These are phyloP conservation scores for Trichoderma hamatum DNA, from an alignment of 2,329 filamentous ascomycete genomes.

Conservation along the genomic window DNA sequence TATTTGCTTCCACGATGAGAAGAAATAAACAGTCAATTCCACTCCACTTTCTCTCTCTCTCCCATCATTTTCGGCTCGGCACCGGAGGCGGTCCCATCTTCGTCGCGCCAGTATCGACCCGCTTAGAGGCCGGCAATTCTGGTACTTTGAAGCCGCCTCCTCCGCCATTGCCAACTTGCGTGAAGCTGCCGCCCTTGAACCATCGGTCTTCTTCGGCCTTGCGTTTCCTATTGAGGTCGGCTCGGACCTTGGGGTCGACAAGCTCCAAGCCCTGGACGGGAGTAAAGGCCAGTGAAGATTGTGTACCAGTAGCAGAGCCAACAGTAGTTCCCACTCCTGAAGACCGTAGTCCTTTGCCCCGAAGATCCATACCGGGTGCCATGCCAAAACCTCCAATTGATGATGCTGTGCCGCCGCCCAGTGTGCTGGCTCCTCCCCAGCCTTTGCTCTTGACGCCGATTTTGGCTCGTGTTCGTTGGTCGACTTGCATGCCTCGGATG, in stretches of 20 bases:
- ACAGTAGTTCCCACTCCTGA: slow-evolving; percentile 78
- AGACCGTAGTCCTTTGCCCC: slow-evolving; percentile 76
- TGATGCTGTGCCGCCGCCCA: slow-evolving; percentile 72
- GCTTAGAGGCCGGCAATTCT: slow-evolving; percentile 72
- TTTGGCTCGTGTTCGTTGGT: slow-evolving; percentile 90
- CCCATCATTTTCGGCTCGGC: slow-evolving; percentile 32
- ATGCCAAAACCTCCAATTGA: slow-evolving; percentile 79
- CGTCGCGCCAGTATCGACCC: slow-evolving; percentile 49
- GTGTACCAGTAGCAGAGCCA: slow-evolving; percentile 67
- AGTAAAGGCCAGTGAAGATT: slow-evolving; percentile 88
- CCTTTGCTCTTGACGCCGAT: slow-evolving; percentile 94
- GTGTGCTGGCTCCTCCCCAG: slow-evolving; percentile 76
- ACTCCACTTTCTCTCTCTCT: not conserved
- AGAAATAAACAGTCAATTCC: not conserved
- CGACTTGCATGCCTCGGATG: slow-evolving; percentile 84
- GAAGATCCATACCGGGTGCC: slow-evolving; percentile 67
- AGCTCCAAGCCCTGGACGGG: slow-evolving; percentile 93
- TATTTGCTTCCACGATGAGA: not conserved
- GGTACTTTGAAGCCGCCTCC: slow-evolving; percentile 80
- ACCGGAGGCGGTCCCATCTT: slow-evolving; percentile 45
- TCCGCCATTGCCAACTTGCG: slow-evolving; percentile 68
- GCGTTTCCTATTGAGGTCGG: slow-evolving; percentile 84
- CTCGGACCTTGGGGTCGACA: slow-evolving; percentile 88
- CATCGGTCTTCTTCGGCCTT: slow-evolving; percentile 94
- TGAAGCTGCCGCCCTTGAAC: slow-evolving; percentile 98